Evolutionary conservation across 129 eudicot species (phyloP).

Genomic region (Centaurea solstitialis): DNA sequence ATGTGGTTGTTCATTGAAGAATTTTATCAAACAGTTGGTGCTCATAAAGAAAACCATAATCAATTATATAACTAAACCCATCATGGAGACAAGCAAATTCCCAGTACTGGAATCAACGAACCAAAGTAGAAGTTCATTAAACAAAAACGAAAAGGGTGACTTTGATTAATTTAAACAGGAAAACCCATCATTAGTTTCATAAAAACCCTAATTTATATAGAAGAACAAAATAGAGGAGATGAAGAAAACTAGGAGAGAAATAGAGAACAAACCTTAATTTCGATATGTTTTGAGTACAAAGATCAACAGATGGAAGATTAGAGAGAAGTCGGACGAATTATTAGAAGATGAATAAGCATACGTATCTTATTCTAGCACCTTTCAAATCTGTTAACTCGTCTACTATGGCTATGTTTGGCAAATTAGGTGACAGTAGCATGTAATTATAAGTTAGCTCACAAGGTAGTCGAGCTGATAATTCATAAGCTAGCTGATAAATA

Average conservation of each 20-base stretch:
- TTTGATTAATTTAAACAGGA: background rate
- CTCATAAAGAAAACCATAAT: background rate
- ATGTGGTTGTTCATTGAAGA: background rate
- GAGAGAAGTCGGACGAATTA: background rate
- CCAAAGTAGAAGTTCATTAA: background rate
- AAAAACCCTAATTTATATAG: background rate
- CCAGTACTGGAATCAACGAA: background rate
- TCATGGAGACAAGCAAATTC: background rate
- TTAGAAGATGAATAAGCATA: background rate
- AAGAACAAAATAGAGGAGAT: background rate
- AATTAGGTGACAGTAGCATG: too few relatives aligned
- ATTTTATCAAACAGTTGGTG: background rate
- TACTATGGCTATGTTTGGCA: too few relatives aligned
- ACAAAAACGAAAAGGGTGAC: background rate
- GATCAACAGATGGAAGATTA: background rate
- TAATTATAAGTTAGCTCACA: too few relatives aligned
- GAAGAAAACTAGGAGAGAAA: background rate
- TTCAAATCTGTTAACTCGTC: background rate
- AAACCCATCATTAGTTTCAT: background rate
- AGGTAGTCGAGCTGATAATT: too few relatives aligned
- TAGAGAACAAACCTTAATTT: background rate
- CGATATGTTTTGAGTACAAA: background rate
- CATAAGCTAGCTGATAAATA: too few relatives aligned
- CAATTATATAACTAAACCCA: background rate
- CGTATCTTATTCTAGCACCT: background rate